Percentiles rank a stretch among this genome's conserved stretches.
Conservation (phyloP, 2,329 filamentous ascomycete genomes). For the Salinomyces thailandicus region DNA sequence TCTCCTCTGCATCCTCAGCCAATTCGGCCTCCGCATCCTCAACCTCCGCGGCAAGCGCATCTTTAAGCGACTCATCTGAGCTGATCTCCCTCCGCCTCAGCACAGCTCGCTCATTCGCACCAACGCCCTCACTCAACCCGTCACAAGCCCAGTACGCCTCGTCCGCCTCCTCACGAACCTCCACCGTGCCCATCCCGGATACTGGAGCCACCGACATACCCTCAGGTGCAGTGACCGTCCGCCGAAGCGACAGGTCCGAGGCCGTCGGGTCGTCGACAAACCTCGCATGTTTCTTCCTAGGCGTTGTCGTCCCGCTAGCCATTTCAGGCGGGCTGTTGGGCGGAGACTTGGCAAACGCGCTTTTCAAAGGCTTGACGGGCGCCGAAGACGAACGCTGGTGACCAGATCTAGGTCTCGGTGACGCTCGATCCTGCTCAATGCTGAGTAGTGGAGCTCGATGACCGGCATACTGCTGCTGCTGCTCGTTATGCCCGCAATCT, state of each 20-base stretch:
- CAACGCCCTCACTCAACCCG: background rate
- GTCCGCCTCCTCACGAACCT: background rate
- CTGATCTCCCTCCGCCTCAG: background rate
- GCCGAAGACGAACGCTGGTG: slow-evolving; percentile 6
- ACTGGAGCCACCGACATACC: background rate
- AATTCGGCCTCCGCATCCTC: slow-evolving; percentile 1
- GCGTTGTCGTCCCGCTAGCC: background rate
- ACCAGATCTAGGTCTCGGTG: background rate
- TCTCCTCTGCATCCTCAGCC: background rate
- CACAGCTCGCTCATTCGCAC: background rate
- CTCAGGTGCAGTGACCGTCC: slow-evolving; percentile 7
- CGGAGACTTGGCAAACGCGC: slow-evolving; percentile 5
- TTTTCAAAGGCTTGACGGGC: slow-evolving; percentile 6
- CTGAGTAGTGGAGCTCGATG: too few species aligned
- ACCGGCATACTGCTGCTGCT: too few species aligned
- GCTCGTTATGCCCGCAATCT: too few species aligned
- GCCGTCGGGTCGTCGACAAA: slow-evolving; percentile 9
- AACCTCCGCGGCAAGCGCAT: background rate
- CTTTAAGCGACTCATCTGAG: background rate
- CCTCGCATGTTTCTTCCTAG: slow-evolving; percentile 9
- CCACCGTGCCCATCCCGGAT: background rate
- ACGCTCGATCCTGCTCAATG: too few species aligned
- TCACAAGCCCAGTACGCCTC: background rate
- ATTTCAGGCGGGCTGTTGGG: slow-evolving; percentile 3
- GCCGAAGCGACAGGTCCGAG: slow-evolving; percentile 2